Evolutionary conservation across 164 flowering plant species (phyloP), one percentile per base, ranked within the genome.

Genomic region (Cinnamomum chago): DNA sequence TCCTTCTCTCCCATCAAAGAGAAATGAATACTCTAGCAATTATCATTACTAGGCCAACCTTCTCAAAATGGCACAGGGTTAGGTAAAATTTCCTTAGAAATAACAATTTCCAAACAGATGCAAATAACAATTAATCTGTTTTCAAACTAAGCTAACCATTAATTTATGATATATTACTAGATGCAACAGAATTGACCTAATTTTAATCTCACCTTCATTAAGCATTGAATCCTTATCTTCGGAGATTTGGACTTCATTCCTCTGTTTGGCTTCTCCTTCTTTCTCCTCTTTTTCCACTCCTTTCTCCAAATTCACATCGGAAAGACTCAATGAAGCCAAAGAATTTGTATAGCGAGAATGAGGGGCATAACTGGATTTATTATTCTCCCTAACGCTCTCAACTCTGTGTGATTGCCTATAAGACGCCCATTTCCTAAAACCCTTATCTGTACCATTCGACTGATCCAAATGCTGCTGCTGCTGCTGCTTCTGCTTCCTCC

Each of bases 401-500:
- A 62, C 70, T 72, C 84, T 75, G 67, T 73, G 83, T 75, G 79
- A 84, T 72, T 82, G 86, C 75, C 81, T 83, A 72, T 62, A n/a
- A 66, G 18, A 79, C 35, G 23, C 72, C 17, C 76, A 70, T 79
- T 87, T 83, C 79, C 69, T 87, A 28, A 35, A 74, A 35, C 85
- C 88, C 87, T 80, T 87, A 70, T 81, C 85, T 70, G 81, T 67
- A 51, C 69, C 62, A 71, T 82, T 77, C 60, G 76, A 9, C 65
- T 20, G 67, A 13, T 64, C 27, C 27, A 18, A 27, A 24, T 64
- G 67, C 67, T 22, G 27, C 67, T 28, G 89, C 67, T 28, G 89
- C 72, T 88, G 90, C 72, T 83, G 78, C 82, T 86, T 85, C 90
- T 88, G 90, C 72, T 83, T 79, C 82, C 86, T 85, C 90, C 83